A percentile compares a stretch with the other conserved stretches of the same genome.
These are phyloP conservation scores for Prunus persica DNA, from an alignment of 306 rosid genomes.

Conservation along the genomic window DNA sequence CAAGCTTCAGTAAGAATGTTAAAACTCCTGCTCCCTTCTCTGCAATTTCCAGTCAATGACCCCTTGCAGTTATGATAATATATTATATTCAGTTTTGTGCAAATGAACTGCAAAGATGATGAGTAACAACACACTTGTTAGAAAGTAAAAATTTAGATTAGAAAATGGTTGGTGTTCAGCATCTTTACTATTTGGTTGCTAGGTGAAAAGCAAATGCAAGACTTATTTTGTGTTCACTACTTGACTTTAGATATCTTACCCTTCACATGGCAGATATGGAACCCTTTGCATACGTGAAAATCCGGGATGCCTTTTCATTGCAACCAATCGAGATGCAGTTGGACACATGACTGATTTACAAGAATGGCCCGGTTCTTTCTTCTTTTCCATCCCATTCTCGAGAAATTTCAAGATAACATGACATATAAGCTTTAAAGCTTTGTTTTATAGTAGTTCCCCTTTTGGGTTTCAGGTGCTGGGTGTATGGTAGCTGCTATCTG, in stretches of 20 bases:
- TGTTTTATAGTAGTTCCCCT: not conserved
- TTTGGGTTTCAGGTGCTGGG: constrained; percentile 76
- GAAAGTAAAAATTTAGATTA: not conserved
- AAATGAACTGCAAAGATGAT: not conserved
- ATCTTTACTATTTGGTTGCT: not conserved
- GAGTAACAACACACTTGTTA: not conserved
- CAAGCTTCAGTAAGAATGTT: constrained; percentile 87
- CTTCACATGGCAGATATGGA: constrained; percentile 60
- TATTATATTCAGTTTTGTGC: not conserved
- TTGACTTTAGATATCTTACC: constrained; percentile 5
- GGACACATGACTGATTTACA: constrained; percentile 81
- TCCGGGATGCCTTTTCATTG: constrained; percentile 96
- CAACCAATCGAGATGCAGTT: constrained; percentile 84
- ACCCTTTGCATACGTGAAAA: constrained; percentile 95
- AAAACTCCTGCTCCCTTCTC: constrained; percentile 1
- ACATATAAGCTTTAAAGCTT: constrained; percentile 16
- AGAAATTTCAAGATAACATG: not conserved
- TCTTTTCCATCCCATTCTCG: constrained; percentile 18
- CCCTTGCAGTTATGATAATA: not conserved
- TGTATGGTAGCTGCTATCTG: constrained; percentile 95
- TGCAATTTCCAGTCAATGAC: not conserved
- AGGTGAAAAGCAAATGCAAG: not conserved
- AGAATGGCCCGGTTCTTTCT: constrained; percentile 80
- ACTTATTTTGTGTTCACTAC: not conserved
- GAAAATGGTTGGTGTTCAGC: not conserved